Evolutionary conservation across 108 stramenopile genomes (phyloP).

Genomic region (Poteriospumella lacustris): DNA sequence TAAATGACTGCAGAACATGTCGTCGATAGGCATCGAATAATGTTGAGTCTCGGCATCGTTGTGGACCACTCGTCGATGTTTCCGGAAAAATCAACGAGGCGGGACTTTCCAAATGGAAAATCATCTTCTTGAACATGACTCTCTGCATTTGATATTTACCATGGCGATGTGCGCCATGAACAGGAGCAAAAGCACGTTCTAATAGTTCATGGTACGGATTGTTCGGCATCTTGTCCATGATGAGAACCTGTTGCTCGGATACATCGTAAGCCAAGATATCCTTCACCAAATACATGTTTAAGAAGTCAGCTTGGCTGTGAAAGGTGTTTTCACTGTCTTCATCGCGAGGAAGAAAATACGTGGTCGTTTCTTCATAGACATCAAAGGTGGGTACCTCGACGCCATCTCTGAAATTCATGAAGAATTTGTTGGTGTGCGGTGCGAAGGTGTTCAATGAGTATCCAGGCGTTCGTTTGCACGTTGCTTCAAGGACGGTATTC

Average conservation of each 20-base stretch:
- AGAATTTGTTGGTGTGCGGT: no score
- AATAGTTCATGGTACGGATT: conserved; percentile 24
- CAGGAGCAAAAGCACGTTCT: conserved; percentile 10
- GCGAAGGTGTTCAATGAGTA: no score
- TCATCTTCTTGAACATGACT: conserved; percentile 14
- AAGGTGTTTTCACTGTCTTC: conserved; percentile 36
- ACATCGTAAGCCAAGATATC: background rate
- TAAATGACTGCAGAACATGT: conserved; percentile 14
- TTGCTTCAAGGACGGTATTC: no score
- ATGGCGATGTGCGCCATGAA: background rate
- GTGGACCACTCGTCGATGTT: background rate
- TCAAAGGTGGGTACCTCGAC: no score
- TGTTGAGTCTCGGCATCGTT: background rate
- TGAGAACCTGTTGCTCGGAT: background rate
- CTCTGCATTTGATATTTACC: background rate
- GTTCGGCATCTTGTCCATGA: conserved; percentile 27
- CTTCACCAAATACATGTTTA: conserved; percentile 21
- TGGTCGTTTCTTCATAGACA: background rate
- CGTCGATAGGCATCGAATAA: background rate
- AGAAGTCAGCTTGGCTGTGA: conserved; percentile 20
- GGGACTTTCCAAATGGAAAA: conserved; percentile 30
- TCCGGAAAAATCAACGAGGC: conserved; percentile 28
- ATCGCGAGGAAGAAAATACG: conserved; percentile 20
- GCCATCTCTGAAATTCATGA: no score
- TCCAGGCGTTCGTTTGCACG: no score